phyloP scores from a whole-genome alignment of 768 basidiomycete species.

The Baorangia bicolor region DNA sequence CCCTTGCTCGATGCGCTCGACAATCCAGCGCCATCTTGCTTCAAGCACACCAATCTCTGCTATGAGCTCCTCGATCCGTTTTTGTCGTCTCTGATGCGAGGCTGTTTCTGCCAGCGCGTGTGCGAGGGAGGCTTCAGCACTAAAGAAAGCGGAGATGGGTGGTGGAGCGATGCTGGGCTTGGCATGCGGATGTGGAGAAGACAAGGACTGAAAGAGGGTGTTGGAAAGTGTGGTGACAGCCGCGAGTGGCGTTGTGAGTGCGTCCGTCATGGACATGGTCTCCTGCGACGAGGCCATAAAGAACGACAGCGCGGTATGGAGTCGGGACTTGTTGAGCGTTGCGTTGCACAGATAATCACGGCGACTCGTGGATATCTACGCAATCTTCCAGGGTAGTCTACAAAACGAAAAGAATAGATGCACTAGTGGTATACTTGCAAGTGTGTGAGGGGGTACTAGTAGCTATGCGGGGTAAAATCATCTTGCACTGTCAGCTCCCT shows the following conservation, averaged over 20 bases:
- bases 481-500: slow-evolving; percentile 1
- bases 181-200: slow-evolving; percentile 49
- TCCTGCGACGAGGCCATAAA: slow-evolving; percentile 9
- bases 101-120: slow-evolving; percentile 63
- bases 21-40: slow-evolving; percentile 65
- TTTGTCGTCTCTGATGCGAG: slow-evolving; percentile 73
- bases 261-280: slow-evolving; percentile 51
- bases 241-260: slow-evolving; percentile 60
- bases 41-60: slow-evolving; percentile 70
- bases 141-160: slow-evolving; percentile 54
- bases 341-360: background rate
- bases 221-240: slow-evolving; percentile 64
- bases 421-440: slow-evolving; percentile 22
- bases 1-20: slow-evolving; percentile 60
- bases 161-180: slow-evolving; percentile 39
- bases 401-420: slow-evolving; percentile 23
- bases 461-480: slow-evolving; percentile 7
- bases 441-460: slow-evolving; percentile 7
- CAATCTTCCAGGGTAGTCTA: background rate
- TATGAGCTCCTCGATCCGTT: slow-evolving; percentile 69
- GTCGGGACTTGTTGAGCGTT: too few species aligned
- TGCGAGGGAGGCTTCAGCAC: slow-evolving; percentile 64
- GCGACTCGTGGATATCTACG: background rate
- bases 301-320: background rate
- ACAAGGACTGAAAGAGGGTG: slow-evolving; percentile 70